A percentile compares a stretch with the other conserved stretches of the same genome.
These are phyloP conservation scores for Macrolepiota dolichaula DNA, from an alignment of 768 basidiomycete genomes.

Conservation along the genomic window DNA sequence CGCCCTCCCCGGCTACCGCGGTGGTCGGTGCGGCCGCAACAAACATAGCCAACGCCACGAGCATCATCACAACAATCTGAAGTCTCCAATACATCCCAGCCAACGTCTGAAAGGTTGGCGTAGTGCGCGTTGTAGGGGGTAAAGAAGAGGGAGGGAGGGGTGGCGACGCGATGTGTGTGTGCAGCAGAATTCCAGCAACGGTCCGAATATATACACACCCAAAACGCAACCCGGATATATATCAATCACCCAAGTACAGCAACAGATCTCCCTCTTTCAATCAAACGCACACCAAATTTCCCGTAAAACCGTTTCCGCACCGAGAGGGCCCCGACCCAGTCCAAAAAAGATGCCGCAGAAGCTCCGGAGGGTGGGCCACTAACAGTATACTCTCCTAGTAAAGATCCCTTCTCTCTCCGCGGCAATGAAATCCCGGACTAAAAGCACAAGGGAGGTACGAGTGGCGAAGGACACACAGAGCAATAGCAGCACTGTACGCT, in stretches of 20 bases:
- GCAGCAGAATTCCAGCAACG: background rate
- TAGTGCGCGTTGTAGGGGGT: too few relatives aligned
- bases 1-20: background rate
- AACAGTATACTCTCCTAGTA: background rate
- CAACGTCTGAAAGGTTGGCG: background rate
- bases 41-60: slow-evolving; percentile 3
- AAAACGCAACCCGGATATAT: background rate
- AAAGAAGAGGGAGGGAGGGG: background rate
- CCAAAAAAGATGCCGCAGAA: background rate
- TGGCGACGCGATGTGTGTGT: background rate
- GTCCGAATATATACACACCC: background rate
- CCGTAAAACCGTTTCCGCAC: background rate
- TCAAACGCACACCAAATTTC: background rate
- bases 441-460: too few relatives aligned
- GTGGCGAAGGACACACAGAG: background rate
- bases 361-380: background rate
- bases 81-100: slow-evolving; percentile 11
- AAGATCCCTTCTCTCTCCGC: slow-evolving; percentile 2
- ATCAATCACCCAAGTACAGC: background rate
- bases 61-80: slow-evolving; percentile 5
- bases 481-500: too few relatives aligned
- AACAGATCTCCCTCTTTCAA: background rate
- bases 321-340: background rate
- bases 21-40: slow-evolving; percentile 6
- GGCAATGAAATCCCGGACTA: slow-evolving; percentile 4